Evolutionary conservation across 352 stramenopile genomes (phyloP), one percentile per base, ranked within the genome.

Genomic region (Halophytophthora batemanensis): DNA sequence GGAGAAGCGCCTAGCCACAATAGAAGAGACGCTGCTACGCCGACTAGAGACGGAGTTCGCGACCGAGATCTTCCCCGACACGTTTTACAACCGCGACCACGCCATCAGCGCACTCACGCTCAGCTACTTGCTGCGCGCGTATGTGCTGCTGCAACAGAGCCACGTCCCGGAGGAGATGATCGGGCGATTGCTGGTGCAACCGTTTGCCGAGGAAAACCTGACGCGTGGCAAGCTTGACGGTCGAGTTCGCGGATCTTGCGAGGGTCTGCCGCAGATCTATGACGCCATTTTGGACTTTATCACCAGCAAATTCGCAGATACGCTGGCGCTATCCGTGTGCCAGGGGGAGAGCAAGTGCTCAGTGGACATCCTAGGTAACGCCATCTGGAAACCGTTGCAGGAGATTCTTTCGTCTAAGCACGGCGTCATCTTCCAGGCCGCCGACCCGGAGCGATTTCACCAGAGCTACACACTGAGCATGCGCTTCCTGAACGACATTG

Each of bases 21-120:
- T 90, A 45, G 82, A 93, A 70, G 78, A 90, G 53, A 82, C 76
- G 25, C 58, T 93, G 25, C 46, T 90, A 21, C 66, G 67, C 18
- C 73, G 77, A n/a, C 63, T 93, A 5, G 82, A 95, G 61, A 90
- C 85, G 1, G 85, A 95, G 50, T 86, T 95, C 34, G 72, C 81
- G 25, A 91, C 85, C 10, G 82, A 95, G 51, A 87, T 95, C 31
- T 85, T 93, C 13, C 85, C 85, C 0, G 85, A 95, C 52, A 91
- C 82, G 11, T 94, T 94, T 37, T 95, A 95, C 64, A 80, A 80
- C 41, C 81, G 83, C 2, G 82, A 93, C 31, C 85, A 92, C 38
- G 11, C 67, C 0, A 84, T 95, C 45, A 93, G 71, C 19, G 64
- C 74, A 0, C 28, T 64, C 6, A 80, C 73, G 2, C 60, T 95